These are phyloP conservation scores for Tetrapisispora iriomotensis DNA, from an alignment of 805 yeast genomes.

Conservation along the genomic window DNA sequence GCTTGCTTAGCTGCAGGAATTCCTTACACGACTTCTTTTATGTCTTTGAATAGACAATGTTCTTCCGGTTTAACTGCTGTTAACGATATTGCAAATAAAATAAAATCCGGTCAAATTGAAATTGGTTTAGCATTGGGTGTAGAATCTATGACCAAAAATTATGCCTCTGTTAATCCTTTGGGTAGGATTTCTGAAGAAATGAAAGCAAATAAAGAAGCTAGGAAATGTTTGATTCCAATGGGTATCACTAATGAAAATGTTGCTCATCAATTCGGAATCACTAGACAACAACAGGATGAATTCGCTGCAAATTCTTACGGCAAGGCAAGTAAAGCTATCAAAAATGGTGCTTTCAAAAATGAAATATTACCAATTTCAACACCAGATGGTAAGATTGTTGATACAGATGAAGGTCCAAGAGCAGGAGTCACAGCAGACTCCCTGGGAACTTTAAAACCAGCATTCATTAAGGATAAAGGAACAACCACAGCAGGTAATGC, in stretches of 20 bases:
- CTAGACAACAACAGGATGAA: constrained; percentile 69
- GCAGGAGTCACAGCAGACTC: constrained; percentile 71
- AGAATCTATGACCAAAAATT: constrained; percentile 86
- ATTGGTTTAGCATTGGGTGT: constrained; percentile 90
- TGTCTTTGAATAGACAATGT: constrained; percentile 88
- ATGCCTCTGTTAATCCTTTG: constrained; percentile 62
- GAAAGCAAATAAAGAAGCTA: constrained; percentile 38
- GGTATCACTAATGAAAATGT: constrained; percentile 93
- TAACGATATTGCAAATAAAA: constrained; percentile 82
- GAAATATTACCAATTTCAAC: constrained; percentile 80
- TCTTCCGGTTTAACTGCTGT: constrained; percentile 90
- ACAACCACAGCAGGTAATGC: constrained; percentile 93
- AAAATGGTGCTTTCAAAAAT: constrained; percentile 65
- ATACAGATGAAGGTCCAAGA: constrained; percentile 85
- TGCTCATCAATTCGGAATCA: constrained; percentile 52
- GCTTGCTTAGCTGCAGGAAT: constrained; percentile 87
- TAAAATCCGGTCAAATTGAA: constrained; percentile 76
- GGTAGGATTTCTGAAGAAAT: constrained; percentile 48
- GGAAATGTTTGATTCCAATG: constrained; percentile 86
- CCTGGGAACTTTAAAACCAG: constrained; percentile 70
- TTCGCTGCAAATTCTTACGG: constrained; percentile 82
- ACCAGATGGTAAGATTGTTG: constrained; percentile 36
- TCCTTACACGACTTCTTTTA: constrained; percentile 68
- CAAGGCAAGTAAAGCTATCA: constrained; percentile 72
- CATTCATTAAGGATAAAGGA: constrained; percentile 69